A percentile compares a stretch with the other conserved stretches of the same genome.
Evolutionary conservation across 345 rosid genomes (phyloP).

Genomic region (Citrus hindsii): DNA sequence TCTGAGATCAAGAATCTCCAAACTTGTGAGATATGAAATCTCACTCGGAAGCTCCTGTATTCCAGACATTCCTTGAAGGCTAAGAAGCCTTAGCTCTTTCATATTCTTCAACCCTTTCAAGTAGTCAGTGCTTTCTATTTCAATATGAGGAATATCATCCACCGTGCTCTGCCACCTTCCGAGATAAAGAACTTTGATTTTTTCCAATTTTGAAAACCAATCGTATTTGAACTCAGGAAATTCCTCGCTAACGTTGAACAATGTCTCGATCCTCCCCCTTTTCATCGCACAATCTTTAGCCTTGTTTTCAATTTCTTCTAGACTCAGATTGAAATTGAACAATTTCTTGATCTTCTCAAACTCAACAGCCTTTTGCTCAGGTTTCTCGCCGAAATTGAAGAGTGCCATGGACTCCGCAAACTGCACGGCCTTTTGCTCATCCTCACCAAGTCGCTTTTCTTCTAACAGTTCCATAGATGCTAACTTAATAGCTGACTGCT

Average conservation of each 20-base stretch:
- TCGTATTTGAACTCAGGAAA: slow-evolving; percentile 23
- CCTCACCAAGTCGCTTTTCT: too few species aligned
- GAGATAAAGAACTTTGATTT: slow-evolving; percentile 26
- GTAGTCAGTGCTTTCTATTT: slow-evolving; percentile 27
- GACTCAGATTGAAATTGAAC: neutral
- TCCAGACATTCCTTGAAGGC: slow-evolving; percentile 42
- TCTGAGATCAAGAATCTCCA: slow-evolving; percentile 54
- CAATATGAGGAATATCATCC: slow-evolving; percentile 24
- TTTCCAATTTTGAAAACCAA: slow-evolving; percentile 23
- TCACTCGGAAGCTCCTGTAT: slow-evolving; percentile 26
- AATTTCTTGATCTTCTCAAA: too few species aligned
- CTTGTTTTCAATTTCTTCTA: neutral
- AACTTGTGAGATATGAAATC: slow-evolving; percentile 23
- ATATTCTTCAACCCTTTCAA: slow-evolving; percentile 19
- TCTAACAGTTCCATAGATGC: neutral
- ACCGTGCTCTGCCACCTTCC: slow-evolving; percentile 33
- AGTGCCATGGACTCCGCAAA: too few species aligned
- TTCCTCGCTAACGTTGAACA: slow-evolving; percentile 27
- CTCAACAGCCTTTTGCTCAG: too few species aligned
- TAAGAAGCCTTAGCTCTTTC: slow-evolving; percentile 28
- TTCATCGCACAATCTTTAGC: neutral
- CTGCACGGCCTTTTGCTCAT: too few species aligned
- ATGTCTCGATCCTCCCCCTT: neutral
- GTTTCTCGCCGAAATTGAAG: too few species aligned
- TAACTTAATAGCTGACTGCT: neutral